phyloP scores from a whole-genome alignment of 176 grass and related monocot species.

The Puccinellia tenuiflora region DNA sequence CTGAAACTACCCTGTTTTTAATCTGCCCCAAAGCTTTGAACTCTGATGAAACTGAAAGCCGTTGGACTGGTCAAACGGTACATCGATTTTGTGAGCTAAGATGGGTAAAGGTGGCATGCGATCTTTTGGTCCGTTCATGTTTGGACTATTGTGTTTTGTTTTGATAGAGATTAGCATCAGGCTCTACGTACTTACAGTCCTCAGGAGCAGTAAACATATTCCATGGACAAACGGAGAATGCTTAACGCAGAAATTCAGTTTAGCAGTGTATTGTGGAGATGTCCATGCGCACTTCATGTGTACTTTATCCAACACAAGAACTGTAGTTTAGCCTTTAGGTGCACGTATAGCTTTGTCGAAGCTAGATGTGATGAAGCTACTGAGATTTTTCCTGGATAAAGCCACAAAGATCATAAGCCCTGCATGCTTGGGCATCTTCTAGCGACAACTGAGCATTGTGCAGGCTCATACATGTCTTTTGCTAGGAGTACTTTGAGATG shows the following conservation, averaged over 20 bases:
- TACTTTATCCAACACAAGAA: conserved; percentile 1
- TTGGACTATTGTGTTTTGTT: conserved; percentile 37
- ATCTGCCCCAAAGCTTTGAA: conserved; percentile 16
- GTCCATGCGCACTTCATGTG: neutral
- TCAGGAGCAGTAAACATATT: neutral
- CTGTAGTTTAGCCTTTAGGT: conserved; percentile 2
- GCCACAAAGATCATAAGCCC: conserved; percentile 14
- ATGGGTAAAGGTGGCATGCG: conserved; percentile 7
- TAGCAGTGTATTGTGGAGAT: neutral
- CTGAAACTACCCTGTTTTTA: conserved; percentile 4
- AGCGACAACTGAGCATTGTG: conserved; percentile 1
- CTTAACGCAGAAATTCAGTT: neutral
- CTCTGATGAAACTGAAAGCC: conserved; percentile 20
- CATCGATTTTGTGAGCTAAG: conserved; percentile 10
- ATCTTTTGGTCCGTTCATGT: neutral
- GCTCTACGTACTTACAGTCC: neutral
- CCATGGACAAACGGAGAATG: neutral
- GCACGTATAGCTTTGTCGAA: conserved; percentile 18
- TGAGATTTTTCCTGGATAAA: conserved; percentile 39
- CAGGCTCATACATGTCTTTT: neutral
- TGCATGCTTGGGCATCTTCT: conserved; percentile 27
- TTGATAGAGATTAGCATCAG: conserved; percentile 25
- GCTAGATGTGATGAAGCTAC: conserved; percentile 20
- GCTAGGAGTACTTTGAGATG: neutral
- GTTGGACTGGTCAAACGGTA: conserved; percentile 33